Conservation (phyloP, 2,329 filamentous ascomycete species). For the Huntiella omanensis region DNA sequence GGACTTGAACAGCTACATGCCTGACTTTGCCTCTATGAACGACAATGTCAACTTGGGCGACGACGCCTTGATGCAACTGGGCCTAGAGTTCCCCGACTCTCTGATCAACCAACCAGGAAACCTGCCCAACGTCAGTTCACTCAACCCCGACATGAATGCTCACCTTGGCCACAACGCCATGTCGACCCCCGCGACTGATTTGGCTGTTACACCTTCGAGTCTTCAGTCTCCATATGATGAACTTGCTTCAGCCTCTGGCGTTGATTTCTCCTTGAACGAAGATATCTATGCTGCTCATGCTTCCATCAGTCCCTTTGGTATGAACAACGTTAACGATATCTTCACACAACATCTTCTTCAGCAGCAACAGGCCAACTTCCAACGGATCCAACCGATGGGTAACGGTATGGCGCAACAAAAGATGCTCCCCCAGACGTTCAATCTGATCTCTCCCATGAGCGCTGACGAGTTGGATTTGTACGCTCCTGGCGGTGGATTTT, state of each 20-base stretch:
- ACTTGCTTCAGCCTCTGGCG: slow-evolving; percentile 24
- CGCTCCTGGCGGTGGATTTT: slow-evolving; percentile 42
- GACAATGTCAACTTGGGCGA: slow-evolving; percentile 25
- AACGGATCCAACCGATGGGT: slow-evolving; percentile 16
- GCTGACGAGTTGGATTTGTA: slow-evolving; percentile 36
- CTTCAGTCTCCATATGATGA: slow-evolving; percentile 6
- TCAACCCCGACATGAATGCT: no score
- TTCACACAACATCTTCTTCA: slow-evolving; percentile 18
- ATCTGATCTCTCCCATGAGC: slow-evolving; percentile 42
- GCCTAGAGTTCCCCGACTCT: slow-evolving; percentile 8
- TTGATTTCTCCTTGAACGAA: slow-evolving; percentile 41
- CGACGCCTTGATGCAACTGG: slow-evolving; percentile 7
- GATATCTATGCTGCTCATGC: slow-evolving; percentile 37
- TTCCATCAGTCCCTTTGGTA: slow-evolving; percentile 17
- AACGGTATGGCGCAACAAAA: slow-evolving; percentile 3
- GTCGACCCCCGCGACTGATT: slow-evolving; percentile 3
- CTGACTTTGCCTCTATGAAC: slow-evolving; percentile 16
- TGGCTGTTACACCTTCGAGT: slow-evolving; percentile 8
- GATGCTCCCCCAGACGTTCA: slow-evolving; percentile 5
- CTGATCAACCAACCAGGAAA: neutral
- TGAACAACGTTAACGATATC: slow-evolving; percentile 21
- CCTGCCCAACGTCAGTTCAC: no score
- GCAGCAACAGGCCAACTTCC: neutral
- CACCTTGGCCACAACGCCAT: no score
- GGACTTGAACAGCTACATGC: slow-evolving; percentile 21